These are phyloP conservation scores for Chamaecrista fasciculata DNA, from an alignment of 306 rosid genomes.

Conservation along the genomic window DNA sequence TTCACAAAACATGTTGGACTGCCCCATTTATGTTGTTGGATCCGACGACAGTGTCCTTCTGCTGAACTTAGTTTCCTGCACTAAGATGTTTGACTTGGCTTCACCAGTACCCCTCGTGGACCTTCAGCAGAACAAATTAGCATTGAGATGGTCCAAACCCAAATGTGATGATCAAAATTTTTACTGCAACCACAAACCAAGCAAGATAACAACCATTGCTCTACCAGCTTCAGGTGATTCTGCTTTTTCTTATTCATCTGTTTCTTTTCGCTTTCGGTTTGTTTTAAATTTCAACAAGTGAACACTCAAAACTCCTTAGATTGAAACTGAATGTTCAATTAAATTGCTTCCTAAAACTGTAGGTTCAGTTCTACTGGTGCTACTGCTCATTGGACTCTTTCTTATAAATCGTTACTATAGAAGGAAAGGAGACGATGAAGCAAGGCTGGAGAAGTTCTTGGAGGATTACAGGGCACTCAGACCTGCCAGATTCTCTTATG, in stretches of 20 bases:
- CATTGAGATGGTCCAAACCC: not conserved
- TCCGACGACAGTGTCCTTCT: fast-evolving
- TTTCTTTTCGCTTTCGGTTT: not conserved
- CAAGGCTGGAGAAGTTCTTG: not conserved
- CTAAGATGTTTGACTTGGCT: not conserved
- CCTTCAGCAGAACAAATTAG: fast-evolving
- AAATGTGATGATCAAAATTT: not conserved
- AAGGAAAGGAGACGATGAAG: not conserved
- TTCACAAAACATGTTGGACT: not conserved
- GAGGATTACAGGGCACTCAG: not conserved
- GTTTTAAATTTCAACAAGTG: too few relatives aligned
- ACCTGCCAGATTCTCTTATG: not conserved
- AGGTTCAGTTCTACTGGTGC: not conserved
- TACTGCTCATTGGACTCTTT: not conserved
- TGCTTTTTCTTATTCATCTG: not conserved
- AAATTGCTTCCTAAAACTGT: too few relatives aligned
- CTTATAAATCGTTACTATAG: not conserved
- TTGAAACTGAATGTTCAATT: not conserved
- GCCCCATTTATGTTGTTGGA: not conserved
- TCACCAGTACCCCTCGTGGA: fast-evolving
- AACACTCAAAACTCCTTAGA: too few relatives aligned
- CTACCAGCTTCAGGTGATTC: not conserved
- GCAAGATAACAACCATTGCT: not conserved
- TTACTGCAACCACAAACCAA: not conserved
- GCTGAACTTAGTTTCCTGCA: not conserved